Evolutionary conservation across 2,329 filamentous ascomycete species (phyloP), one percentile per base, ranked within the genome.

Genomic region (Botrytis squamosa): DNA sequence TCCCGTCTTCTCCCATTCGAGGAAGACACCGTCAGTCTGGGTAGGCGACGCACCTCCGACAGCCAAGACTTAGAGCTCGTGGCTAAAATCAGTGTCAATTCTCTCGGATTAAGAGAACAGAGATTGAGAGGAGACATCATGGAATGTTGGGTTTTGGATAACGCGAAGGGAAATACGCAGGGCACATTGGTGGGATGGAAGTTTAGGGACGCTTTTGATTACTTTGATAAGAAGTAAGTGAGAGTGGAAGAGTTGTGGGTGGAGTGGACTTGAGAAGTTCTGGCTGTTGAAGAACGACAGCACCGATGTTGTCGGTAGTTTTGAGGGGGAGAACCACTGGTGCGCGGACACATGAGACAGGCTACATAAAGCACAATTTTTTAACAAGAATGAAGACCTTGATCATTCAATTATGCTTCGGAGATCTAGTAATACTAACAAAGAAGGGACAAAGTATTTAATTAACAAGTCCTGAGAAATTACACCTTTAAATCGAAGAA

Each of bases 1-100:
- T 4, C 40, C 2, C 62, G 4, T 29, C 62, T 44, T 40, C 40
- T 18, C 9, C 40, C n/a, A 10, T 64, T 64, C 9, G 38, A 64
- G 7, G 62, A n/a, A n/a, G 62, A 64, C 7, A 44, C 2, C 16
- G 16, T 64, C 7, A 64, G 22, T 12, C 4, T 64, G 18, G n/a
- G 16, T 29, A 29, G 25, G n/a, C 4, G 22, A 0, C 40, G 4
- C 4, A 2, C 3, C 4, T 29, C 40, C 16, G 4, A n/a, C 0
- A 29, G 1, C 38, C 8, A 18, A 10, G 25, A 10, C 29, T 14
- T 8, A 29, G 40, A 44, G 33, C n/a, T 29, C 25, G 25, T 44
- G 40, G 62, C 62, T 18, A 42, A 40, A 64, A 18, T 64, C 25
- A 42, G n/a, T 20, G 62, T 44, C 9, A 40, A 64, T 29, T 42